These are phyloP conservation scores for Toxicodendron radicans DNA, from an alignment of 345 rosid genomes.

Conservation along the genomic window DNA sequence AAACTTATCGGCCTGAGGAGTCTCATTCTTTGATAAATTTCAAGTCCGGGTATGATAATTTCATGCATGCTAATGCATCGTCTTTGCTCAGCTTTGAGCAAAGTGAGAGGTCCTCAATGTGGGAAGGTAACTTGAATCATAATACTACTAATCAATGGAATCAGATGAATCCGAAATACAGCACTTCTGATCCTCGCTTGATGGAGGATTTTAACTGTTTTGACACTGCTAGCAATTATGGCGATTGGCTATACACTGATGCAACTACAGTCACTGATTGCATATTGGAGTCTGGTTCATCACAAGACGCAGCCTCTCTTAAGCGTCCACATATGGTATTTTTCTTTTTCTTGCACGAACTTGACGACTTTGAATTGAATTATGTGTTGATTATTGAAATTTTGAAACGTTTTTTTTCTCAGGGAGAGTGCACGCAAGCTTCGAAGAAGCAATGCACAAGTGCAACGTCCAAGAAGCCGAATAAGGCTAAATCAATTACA, in stretches of 20 bases:
- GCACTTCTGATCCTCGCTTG: constrained; percentile 33
- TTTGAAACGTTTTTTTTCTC: background rate
- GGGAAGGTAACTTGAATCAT: constrained; percentile 36
- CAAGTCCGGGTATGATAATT: constrained; percentile 30
- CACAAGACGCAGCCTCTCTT: constrained; percentile 36
- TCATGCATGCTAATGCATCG: constrained; percentile 44
- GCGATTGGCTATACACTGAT: constrained; percentile 67
- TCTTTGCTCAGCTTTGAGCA: constrained; percentile 71
- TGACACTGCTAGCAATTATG: constrained; percentile 40
- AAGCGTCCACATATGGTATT: constrained; percentile 63
- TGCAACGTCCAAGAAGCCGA: constrained; percentile 40
- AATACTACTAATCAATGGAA: constrained; percentile 27
- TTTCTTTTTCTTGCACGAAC: background rate
- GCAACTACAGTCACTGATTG: constrained; percentile 43
- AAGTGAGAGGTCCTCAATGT: constrained; percentile 32
- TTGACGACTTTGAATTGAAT: too few species aligned
- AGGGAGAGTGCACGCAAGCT: constrained; percentile 54
- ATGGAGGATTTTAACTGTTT: constrained; percentile 37
- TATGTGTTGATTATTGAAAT: too few species aligned
- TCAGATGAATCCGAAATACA: constrained; percentile 37
- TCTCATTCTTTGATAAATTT: constrained; percentile 67
- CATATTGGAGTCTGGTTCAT: constrained; percentile 33
- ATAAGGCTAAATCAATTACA: constrained; percentile 50
- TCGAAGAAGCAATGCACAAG: constrained; percentile 55
- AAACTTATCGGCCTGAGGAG: constrained; percentile 34